Conservation (phyloP, 345 rosid species). For the Salix exigua region DNA sequence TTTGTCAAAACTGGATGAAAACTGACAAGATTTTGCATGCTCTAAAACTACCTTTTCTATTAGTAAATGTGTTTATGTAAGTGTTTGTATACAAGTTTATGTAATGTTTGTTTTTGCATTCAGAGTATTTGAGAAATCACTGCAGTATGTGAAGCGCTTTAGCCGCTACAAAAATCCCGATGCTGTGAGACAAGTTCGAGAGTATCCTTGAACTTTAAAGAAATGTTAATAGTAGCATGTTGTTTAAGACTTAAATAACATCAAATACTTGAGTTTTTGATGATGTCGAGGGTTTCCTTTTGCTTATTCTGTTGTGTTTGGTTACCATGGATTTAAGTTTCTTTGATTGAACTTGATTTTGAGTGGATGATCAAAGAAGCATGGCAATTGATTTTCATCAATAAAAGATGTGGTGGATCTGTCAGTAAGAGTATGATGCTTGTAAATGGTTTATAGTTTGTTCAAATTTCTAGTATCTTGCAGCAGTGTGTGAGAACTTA, state of each 20-base stretch:
- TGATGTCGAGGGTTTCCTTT: background rate
- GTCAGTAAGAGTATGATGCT: background rate
- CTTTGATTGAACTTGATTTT: background rate
- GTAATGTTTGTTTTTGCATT: conserved; percentile 1
- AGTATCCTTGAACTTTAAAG: conserved; percentile 57
- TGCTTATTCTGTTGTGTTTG: background rate
- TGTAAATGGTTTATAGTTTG: background rate
- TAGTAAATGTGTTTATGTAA: background rate
- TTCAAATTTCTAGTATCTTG: background rate
- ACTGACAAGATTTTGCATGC: background rate
- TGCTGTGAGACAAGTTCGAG: conserved; percentile 98
- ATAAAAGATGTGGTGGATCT: background rate
- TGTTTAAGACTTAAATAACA: no score
- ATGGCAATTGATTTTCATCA: background rate
- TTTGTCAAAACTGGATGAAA: background rate
- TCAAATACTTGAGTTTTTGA: background rate
- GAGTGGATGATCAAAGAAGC: background rate
- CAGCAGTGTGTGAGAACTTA: conserved; percentile 35
- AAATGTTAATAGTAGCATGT: background rate
- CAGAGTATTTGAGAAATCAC: conserved; percentile 96
- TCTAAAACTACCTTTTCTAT: background rate
- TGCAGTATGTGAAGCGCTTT: conserved; percentile 96
- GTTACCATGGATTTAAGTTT: background rate
- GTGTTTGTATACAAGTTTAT: background rate
- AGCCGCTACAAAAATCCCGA: conserved; percentile 98